phyloP scores from a whole-genome alignment of 768 basidiomycete genomes.

The Fibroporia radiculosa region DNA sequence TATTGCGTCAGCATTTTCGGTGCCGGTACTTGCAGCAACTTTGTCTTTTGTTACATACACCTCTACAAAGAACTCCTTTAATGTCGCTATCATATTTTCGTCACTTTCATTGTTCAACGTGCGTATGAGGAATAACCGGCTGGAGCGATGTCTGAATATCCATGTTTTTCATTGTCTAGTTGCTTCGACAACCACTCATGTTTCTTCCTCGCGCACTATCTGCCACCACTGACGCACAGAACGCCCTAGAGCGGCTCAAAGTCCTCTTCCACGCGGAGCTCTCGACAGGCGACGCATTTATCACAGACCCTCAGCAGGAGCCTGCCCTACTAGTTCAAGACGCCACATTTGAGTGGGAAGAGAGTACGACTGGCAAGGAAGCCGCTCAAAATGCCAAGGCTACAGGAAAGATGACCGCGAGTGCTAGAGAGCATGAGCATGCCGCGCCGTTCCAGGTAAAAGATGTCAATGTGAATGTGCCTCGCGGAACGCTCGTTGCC shows the following conservation, averaged over 20 bases:
- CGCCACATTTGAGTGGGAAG: constrained; percentile 62
- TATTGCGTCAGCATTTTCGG: constrained; percentile 46
- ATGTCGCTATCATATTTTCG: constrained; percentile 63
- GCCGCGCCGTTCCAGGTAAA: constrained; percentile 41
- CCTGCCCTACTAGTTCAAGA: constrained; percentile 43
- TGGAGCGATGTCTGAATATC: not conserved
- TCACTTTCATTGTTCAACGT: constrained; percentile 55
- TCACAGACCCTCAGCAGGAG: constrained; percentile 37
- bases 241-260: constrained; percentile 43
- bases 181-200: constrained; percentile 65
- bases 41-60: constrained; percentile 64
- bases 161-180: constrained; percentile 24
- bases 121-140: constrained; percentile 2
- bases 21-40: constrained; percentile 58
- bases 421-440: constrained; percentile 1
- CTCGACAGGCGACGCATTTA: constrained; percentile 33
- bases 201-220: constrained; percentile 57
- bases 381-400: constrained; percentile 10
- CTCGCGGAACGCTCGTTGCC: constrained; percentile 51
- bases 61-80: constrained; percentile 41
- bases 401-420: constrained; percentile 9
- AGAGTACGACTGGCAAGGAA: constrained; percentile 17
- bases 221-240: constrained; percentile 55
- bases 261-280: constrained; percentile 49
- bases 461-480: constrained; percentile 43